Base-by-base conservation (phyloP, 179 eudicot genomes). In the Silene coronaria region DNA sequence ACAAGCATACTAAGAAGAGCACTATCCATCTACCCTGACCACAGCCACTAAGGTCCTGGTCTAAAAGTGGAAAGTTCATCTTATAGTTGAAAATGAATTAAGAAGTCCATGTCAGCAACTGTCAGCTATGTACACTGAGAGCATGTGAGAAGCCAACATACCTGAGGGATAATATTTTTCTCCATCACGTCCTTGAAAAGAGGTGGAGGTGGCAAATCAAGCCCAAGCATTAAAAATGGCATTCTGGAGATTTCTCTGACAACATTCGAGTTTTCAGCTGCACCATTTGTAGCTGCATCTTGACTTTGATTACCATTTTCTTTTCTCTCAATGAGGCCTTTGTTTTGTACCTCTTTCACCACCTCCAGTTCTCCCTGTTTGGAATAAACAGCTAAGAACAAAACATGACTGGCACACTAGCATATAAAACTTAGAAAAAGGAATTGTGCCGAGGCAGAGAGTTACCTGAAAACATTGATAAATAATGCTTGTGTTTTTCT, bases 161-260 rank as follows among this genome's bases (percentile, higher is more conserved):
- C 98, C 98, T 94, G 98, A 16, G 98, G 98, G 13, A 94, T 94
- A 16, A 92, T 94, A 72, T 94, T 92, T 71, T 92, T 94, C 80
- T 94, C 98, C 97, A 94, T 92, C 64, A 92, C 91, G 77, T 94
- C 98, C 73, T 87, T 82, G 69, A 94, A 94, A 74, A 94, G 91
- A 1, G 98, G 98, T 1, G 97, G 98, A 3, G 98, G 98, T 0
- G 96, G 97, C 81, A 94, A 86, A 84, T 94, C 98, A 83, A 94
- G 89, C 57, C 96, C 94, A 78, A 94, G 95, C 98, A 92, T 92
- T 73, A 94, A 67, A 78, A 94, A 94, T 46, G 94, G 92, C 98
- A 90, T 92, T 70, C 85, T 92, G 80, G 90, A 90, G 48, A 88
- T 86, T 81, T 94, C 93, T 63, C 77, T 80, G 58, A 75, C 77